Percentiles rank a stretch among this genome's conserved stretches.
These are phyloP conservation scores for Volvox carteri DNA, from an alignment of 163 green algal genomes.

Conservation along the genomic window DNA sequence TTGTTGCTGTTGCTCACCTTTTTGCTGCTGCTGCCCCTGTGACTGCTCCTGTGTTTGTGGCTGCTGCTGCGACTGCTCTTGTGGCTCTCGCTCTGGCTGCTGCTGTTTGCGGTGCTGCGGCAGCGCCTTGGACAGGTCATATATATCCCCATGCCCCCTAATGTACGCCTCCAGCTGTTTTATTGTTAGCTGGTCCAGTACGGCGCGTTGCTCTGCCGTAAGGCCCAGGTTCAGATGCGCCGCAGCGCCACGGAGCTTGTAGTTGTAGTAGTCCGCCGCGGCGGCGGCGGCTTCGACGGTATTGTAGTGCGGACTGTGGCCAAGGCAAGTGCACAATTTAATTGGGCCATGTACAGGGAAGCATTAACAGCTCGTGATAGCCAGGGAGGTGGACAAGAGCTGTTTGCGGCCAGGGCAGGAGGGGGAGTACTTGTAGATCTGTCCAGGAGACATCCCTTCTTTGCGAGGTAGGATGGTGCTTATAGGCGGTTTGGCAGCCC, in stretches of 20 bases:
- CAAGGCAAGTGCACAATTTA: not conserved
- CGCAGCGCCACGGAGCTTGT: constrained; percentile 46
- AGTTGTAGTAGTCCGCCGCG: constrained; percentile 42
- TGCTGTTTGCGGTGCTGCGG: constrained; percentile 8
- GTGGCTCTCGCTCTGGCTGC: not conserved
- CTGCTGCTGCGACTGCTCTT: not conserved
- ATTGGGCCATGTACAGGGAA: not conserved
- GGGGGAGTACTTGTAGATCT: not conserved
- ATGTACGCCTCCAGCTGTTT: constrained; percentile 46
- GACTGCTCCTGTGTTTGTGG: not conserved
- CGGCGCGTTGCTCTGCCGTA: constrained; percentile 32
- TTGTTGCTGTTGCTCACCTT: no score
- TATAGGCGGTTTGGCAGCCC: not conserved
- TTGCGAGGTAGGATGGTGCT: no score
- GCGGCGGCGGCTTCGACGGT: constrained; percentile 9
- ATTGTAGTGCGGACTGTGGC: constrained; percentile 33
- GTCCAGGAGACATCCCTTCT: not conserved
- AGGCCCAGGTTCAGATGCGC: constrained; percentile 55
- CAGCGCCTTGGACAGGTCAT: constrained; percentile 38
- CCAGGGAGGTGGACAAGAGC: not conserved
- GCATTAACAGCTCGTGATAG: not conserved
- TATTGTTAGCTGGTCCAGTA: constrained; percentile 42
- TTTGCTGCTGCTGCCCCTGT: not conserved
- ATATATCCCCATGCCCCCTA: constrained; percentile 30
- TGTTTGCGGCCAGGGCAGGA: not conserved